Evolutionary conservation across 164 flowering plant genomes (phyloP).

Genomic region (Litsea cubeba): DNA sequence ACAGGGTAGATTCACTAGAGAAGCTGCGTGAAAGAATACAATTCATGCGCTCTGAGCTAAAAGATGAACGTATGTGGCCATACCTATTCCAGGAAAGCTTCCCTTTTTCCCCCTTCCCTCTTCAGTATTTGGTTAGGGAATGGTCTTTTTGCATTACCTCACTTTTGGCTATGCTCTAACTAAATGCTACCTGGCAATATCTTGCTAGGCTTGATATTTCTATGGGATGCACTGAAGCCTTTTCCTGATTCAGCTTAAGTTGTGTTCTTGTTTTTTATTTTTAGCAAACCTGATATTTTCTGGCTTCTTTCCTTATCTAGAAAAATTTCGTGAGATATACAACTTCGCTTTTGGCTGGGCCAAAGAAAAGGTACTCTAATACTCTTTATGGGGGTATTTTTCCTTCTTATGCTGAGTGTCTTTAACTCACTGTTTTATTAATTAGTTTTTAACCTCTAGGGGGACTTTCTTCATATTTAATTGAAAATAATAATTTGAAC

Average conservation of each 20-base stretch:
- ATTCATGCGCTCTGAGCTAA: slow-evolving; percentile 81
- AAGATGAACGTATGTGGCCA: slow-evolving; percentile 83
- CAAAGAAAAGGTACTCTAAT: slow-evolving; percentile 74
- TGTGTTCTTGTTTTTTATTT: not conserved
- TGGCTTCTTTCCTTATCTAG: slow-evolving; percentile 37
- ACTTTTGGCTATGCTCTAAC: not conserved
- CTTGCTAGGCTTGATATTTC: not conserved
- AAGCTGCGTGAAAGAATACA: slow-evolving; percentile 82
- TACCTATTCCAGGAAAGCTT: slow-evolving; percentile 60
- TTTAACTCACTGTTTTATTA: not conserved
- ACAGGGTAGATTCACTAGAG: slow-evolving; percentile 93
- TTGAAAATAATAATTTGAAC: not conserved
- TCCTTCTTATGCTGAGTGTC: not conserved
- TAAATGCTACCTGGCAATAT: not conserved
- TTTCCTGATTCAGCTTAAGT: not conserved
- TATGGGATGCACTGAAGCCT: not conserved
- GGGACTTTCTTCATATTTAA: too few species aligned
- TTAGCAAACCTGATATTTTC: slow-evolving; percentile 3
- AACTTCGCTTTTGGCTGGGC: slow-evolving; percentile 99
- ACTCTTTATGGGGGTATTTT: not conserved
- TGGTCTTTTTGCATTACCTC: not conserved
- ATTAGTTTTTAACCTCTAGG: not conserved
- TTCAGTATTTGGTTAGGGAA: too few species aligned
- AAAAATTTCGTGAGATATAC: slow-evolving; percentile 90
- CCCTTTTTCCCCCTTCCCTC: too few species aligned